Evolutionary conservation across 371 early-diverging fungal genomes (phyloP).

Genomic region (Haplosporangium sp.): DNA sequence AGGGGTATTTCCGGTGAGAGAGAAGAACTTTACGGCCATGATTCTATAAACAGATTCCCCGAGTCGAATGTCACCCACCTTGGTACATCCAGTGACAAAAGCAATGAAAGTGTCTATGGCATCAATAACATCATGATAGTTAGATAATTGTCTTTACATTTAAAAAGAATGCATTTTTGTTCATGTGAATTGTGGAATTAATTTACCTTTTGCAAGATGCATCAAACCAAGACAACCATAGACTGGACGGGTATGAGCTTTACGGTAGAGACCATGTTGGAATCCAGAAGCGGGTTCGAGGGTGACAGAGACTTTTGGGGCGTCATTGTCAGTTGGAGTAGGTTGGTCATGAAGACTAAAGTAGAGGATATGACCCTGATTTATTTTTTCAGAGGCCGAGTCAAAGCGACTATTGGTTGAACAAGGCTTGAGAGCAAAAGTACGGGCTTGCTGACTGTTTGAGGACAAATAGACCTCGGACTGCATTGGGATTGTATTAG

Average conservation of each 20-base stretch:
- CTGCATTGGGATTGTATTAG: slow-evolving; percentile 28
- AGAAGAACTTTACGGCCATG: slow-evolving; percentile 71
- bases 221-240: slow-evolving; percentile 81
- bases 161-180: not conserved
- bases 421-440: slow-evolving; percentile 40
- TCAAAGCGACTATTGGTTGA: slow-evolving; percentile 16
- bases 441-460: slow-evolving; percentile 17
- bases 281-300: slow-evolving; percentile 62
- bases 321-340: slow-evolving; percentile 17
- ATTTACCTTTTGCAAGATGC: slow-evolving; percentile 69
- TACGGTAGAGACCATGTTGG: slow-evolving; percentile 62
- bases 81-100: slow-evolving; percentile 74
- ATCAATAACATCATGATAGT: too few relatives aligned
- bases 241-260: slow-evolving; percentile 68
- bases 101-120: slow-evolving; percentile 77
- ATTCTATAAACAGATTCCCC: slow-evolving; percentile 73
- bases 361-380: slow-evolving; percentile 32
- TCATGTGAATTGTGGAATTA: not conserved
- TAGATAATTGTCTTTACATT: not conserved
- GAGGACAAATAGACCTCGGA: slow-evolving; percentile 47
- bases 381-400: not conserved
- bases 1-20: slow-evolving; percentile 67
- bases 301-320: slow-evolving; percentile 58
- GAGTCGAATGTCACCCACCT: slow-evolving; percentile 69
- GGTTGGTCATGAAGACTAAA: slow-evolving; percentile 32